Evolutionary conservation across 345 rosid genomes (phyloP).

Genomic region (Euphorbia lathyris): DNA sequence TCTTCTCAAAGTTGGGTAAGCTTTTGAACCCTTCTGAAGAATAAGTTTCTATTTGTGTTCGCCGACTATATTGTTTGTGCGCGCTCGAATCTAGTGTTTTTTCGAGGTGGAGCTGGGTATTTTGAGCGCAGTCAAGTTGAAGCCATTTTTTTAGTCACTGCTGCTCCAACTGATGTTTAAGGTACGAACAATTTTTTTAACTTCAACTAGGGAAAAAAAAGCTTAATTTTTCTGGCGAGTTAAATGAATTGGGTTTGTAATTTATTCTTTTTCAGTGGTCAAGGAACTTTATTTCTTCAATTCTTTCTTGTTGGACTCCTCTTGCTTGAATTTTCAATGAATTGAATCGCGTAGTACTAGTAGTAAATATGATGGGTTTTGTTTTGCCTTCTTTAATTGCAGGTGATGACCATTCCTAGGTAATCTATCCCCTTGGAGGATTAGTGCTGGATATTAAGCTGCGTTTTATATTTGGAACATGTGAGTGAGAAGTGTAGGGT

Average conservation of each 20-base stretch:
- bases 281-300: not conserved
- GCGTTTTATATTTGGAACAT: constrained; percentile 15
- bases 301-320: not conserved
- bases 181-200: not conserved
- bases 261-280: not conserved
- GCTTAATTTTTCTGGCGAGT: not conserved
- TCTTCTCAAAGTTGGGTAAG: not conserved
- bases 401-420: constrained; percentile 5
- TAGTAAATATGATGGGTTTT: not conserved
- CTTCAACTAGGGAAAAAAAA: not conserved
- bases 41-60: not conserved
- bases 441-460: constrained; percentile 7
- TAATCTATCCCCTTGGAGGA: constrained; percentile 5
- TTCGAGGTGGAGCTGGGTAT: not conserved
- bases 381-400: constrained; percentile 19
- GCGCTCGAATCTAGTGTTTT: not conserved
- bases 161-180: not conserved
- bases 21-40: not conserved
- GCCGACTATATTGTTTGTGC: not conserved
- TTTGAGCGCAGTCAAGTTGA: not conserved
- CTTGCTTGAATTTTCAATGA: not conserved
- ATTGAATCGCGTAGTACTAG: not conserved
- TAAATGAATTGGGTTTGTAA: not conserved
- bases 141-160: not conserved
- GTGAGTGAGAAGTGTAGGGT: constrained; percentile 26